These are phyloP conservation scores for Ceratocystis colombiana DNA, from an alignment of 2,329 filamentous ascomycete species.

Conservation along the genomic window DNA sequence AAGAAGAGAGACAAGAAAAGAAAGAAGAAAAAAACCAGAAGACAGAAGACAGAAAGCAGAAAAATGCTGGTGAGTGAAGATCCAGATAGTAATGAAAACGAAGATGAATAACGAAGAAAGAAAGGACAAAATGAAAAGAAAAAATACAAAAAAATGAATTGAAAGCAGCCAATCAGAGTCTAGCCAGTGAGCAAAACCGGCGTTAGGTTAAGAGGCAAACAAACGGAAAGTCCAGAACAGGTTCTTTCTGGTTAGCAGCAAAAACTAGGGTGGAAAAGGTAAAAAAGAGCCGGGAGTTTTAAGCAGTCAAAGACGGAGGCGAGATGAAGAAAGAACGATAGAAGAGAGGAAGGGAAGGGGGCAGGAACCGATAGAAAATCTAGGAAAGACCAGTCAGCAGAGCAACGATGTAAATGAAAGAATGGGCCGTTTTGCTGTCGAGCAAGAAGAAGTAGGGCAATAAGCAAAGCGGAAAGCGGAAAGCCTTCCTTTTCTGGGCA, in stretches of 20 bases:
- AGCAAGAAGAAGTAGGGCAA: slow-evolving; percentile 16
- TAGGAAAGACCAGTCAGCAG: slow-evolving; percentile 3
- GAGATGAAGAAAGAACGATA: slow-evolving; percentile 10
- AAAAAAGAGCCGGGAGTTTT: background rate
- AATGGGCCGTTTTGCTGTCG: background rate
- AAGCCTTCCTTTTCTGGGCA: background rate
- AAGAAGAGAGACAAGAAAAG: background rate
- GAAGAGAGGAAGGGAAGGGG: slow-evolving; percentile 4
- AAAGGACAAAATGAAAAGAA: background rate
- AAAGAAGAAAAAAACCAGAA: background rate
- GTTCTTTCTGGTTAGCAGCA: background rate
- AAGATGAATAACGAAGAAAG: background rate
- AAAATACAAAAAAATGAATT: slow-evolving; percentile 2
- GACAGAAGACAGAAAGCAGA: no score
- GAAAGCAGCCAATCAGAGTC: background rate
- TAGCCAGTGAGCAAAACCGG: background rate
- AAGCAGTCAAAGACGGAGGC: slow-evolving; percentile 12
- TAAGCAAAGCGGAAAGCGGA: background rate
- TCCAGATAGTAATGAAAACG: background rate
- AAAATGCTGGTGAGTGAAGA: background rate
- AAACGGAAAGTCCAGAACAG: background rate
- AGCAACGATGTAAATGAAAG: slow-evolving; percentile 20
- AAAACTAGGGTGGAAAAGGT: background rate
- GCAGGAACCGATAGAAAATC: background rate
- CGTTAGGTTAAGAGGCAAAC: background rate